Evolutionary conservation across 2,329 filamentous ascomycete genomes (phyloP).

Genomic region (Epichloe uncinata): DNA sequence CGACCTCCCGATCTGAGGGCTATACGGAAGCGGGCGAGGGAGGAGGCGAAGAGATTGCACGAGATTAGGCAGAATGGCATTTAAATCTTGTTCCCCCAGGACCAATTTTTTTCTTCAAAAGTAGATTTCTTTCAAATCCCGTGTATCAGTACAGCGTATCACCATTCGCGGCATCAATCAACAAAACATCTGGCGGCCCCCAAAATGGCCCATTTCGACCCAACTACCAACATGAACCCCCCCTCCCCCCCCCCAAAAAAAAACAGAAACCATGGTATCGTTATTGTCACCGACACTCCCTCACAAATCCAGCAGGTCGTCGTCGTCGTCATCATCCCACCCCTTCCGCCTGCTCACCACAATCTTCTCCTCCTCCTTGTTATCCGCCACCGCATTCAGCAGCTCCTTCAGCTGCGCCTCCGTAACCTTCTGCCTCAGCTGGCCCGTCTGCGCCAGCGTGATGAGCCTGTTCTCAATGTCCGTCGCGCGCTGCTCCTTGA

Average conservation of each 20-base stretch:
- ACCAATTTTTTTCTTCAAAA: too few relatives aligned
- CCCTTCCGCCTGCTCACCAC: conserved; percentile 73
- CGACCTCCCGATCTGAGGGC: conserved; percentile 73
- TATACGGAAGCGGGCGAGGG: conserved; percentile 57
- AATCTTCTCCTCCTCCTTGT: conserved; percentile 68
- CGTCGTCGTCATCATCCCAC: conserved; percentile 76
- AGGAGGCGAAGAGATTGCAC: conserved; percentile 53
- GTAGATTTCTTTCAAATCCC: too few relatives aligned
- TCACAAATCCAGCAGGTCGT: conserved; percentile 55
- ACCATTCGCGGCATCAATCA: too few relatives aligned
- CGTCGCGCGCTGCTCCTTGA: conserved; percentile 80
- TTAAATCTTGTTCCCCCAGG: not conserved
- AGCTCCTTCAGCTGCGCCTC: conserved; percentile 91
- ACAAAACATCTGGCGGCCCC: too few relatives aligned
- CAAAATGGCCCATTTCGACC: too few relatives aligned
- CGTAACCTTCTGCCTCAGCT: conserved; percentile 75
- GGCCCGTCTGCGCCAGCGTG: conserved; percentile 76
- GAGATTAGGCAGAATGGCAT: conserved; percentile 14
- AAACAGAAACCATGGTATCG: conserved; percentile 2
- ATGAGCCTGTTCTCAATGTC: conserved; percentile 91
- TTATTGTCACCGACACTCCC: not conserved
- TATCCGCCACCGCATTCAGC: conserved; percentile 71
- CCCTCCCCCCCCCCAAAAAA: too few relatives aligned
- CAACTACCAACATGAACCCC: too few relatives aligned
- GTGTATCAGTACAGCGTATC: not conserved